Base-by-base conservation (phyloP, 176 grass and related monocot genomes). In the Tillandsia leiboldiana region DNA sequence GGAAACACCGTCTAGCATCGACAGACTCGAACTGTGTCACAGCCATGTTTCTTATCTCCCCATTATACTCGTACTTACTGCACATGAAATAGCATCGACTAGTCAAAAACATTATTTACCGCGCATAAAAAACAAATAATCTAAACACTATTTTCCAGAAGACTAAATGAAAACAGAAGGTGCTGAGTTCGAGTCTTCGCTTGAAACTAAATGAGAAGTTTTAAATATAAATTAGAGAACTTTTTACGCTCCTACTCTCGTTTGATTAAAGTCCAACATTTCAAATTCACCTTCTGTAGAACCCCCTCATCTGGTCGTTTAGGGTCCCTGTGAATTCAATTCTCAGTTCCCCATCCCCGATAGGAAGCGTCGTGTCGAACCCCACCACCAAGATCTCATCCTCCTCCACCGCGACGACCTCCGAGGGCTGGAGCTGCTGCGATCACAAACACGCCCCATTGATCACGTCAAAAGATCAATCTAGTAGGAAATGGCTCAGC, bases 11-110 rank as follows among this genome's bases (percentile, higher is more conserved):
- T 3, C 92, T 77, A 9, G 88, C 88, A 88, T 96, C 88, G 3
- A 83, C 92, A 11, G 92, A 10, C 67, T 96, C 80, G 67, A 91
- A 96, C 63, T 96, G 92, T 9, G 92, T 96, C 7, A 91, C 88
- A 0, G 85, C 88, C 92, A 96, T 89, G n/a, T 96, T 85, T 50
- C 49, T 69, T 3, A 26, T 72, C 29, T 78, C 68, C 14, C 92
- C 92, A 8, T 84, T 79, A 54, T 80, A 83, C 58, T 84, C 47
- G 59, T 88, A 88, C 48, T 75, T 79, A 51, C 92, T 96, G 80
- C 57, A 63, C 33, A 68, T n/a, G 12, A 65, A 86, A 76, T 49
- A n/a, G 0, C 42, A 77, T 26, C 10, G 22, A 2, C 53, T 49
- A 69, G 51, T 10, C 8, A 63, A 50, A 33, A 51, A 0, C 57